Percentiles rank a stretch among this genome's conserved stretches.
These are phyloP conservation scores for Podila horticola DNA, from an alignment of 192 early-diverging fungal genomes.

Conservation along the genomic window DNA sequence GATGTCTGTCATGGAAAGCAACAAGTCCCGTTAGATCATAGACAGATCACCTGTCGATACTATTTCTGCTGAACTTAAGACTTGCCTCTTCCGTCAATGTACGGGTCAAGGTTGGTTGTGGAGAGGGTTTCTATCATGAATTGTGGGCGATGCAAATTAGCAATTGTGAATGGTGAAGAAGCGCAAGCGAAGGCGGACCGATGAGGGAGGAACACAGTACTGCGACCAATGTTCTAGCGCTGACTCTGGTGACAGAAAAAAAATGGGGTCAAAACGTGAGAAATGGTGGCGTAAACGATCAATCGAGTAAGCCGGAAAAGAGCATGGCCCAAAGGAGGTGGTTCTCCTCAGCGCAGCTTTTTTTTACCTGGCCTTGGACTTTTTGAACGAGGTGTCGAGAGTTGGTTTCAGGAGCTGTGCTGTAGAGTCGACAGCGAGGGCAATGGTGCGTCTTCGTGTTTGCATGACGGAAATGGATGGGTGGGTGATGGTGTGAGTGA, in stretches of 20 bases:
- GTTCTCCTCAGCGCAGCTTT: too few species aligned
- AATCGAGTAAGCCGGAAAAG: constrained; percentile 1
- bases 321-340: neutral
- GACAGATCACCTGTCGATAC: too few species aligned
- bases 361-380: constrained; percentile 40
- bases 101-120: too few species aligned
- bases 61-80: too few species aligned
- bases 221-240: neutral
- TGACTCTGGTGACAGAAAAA: neutral
- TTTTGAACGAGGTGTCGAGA: constrained; percentile 28
- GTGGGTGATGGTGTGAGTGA: neutral
- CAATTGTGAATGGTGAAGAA: neutral
- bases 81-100: too few species aligned
- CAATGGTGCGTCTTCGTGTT: constrained; percentile 13
- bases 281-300: constrained; percentile 45
- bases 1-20: too few species aligned
- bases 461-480: constrained; percentile 16
- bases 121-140: neutral
- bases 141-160: neutral
- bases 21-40: too few species aligned
- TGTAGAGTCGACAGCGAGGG: neutral
- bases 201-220: neutral
- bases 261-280: neutral
- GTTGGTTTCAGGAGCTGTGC: constrained; percentile 13
- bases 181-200: neutral